Conservation (phyloP, 345 rosid species). For the Populus tremula region DNA sequence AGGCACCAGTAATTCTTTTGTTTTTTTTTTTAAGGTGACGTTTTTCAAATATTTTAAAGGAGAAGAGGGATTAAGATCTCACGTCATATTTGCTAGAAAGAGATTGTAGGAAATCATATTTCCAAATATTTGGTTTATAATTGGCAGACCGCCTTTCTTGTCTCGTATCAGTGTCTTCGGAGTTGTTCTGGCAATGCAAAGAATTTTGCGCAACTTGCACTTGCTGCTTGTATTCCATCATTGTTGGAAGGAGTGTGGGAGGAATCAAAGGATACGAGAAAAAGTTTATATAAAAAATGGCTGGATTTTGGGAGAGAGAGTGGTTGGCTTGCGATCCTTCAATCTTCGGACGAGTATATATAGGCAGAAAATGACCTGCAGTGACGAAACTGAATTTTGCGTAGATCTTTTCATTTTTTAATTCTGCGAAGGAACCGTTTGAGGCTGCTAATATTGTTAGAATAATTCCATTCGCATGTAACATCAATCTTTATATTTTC, state of each 20-base stretch:
- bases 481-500: no score
- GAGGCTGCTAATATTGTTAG: no score
- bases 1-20: no score
- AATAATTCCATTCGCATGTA: no score
- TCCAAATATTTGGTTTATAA: conserved; percentile 54
- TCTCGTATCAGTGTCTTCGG: not conserved
- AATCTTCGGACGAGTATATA: not conserved
- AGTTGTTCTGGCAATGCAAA: not conserved
- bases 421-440: no score
- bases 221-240: not conserved
- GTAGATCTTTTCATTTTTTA: no score
- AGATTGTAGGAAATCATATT: conserved; percentile 39
- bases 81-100: conserved; percentile 35
- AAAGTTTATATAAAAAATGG: not conserved
- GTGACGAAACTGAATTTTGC: not conserved
- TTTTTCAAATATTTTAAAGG: not conserved
- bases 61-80: not conserved
- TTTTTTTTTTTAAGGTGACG: not conserved
- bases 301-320: not conserved
- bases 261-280: not conserved
- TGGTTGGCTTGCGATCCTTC: not conserved
- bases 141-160: conserved; percentile 39
- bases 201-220: not conserved
- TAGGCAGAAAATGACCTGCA: not conserved
- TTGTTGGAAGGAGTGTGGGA: not conserved